phyloP scores from a whole-genome alignment of 164 flowering plant genomes.

The Saururus chinensis region DNA sequence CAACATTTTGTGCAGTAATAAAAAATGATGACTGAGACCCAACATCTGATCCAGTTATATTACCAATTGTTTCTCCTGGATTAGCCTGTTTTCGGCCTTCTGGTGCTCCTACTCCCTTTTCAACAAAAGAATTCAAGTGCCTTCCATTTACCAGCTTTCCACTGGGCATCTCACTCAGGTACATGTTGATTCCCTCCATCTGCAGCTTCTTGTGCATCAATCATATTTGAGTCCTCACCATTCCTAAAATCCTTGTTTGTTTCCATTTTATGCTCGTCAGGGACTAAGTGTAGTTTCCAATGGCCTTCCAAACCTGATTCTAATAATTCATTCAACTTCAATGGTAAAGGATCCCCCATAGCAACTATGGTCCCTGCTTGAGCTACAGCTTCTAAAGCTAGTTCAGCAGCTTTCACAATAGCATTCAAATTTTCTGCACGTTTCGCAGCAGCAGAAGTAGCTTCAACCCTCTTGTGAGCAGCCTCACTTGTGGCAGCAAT shows the following conservation, averaged over 20 bases:
- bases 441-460: conserved; percentile 79
- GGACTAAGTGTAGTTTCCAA: conserved; percentile 34
- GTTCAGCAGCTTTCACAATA: conserved; percentile 80
- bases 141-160: conserved; percentile 24
- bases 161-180: conserved; percentile 12
- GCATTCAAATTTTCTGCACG: conserved; percentile 94
- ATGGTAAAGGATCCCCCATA: conserved; percentile 72
- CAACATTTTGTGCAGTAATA: conserved; percentile 7
- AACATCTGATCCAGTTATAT: conserved; percentile 28
- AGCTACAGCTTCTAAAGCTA: conserved; percentile 92
- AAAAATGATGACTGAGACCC: conserved; percentile 22
- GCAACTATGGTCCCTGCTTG: conserved; percentile 83
- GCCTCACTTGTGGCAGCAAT: conserved; percentile 71
- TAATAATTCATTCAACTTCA: conserved; percentile 34
- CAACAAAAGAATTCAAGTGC: conserved; percentile 20
- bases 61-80: conserved; percentile 21
- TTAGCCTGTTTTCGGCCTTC: conserved; percentile 23
- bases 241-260: conserved; percentile 2
- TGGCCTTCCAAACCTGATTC: conserved; percentile 65
- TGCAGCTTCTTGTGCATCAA: conserved; percentile 9
- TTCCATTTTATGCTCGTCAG: conserved; percentile 15
- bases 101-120: conserved; percentile 22
- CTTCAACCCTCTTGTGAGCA: conserved; percentile 72
- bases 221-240: neutral
- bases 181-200: conserved; percentile 12